These are phyloP conservation scores for Ilex aquifolium DNA, from an alignment of 257 asterid genomes.

Conservation along the genomic window DNA sequence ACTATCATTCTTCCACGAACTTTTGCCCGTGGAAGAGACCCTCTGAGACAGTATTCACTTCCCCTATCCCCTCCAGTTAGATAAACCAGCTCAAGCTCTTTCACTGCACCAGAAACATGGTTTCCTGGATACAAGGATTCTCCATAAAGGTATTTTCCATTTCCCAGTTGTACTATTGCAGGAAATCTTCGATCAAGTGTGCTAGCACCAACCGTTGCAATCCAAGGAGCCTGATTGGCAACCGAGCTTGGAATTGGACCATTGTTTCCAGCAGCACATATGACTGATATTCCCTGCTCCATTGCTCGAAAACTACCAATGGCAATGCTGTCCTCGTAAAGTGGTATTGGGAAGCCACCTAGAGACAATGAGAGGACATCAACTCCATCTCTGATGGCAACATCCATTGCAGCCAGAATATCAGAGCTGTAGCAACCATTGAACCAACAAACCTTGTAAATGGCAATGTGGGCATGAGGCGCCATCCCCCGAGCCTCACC, in stretches of 20 bases:
- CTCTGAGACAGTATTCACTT: constrained; percentile 67
- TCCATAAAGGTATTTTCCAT: constrained; percentile 58
- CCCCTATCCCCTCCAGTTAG: constrained; percentile 44
- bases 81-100: constrained; percentile 60
- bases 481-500: constrained; percentile 93
- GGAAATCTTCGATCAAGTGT: constrained; percentile 78
- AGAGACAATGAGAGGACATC: constrained; percentile 78
- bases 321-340: constrained; percentile 79
- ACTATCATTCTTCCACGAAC: constrained; percentile 73
- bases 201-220: constrained; percentile 82
- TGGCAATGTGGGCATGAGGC: constrained; percentile 64
- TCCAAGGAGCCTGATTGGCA: constrained; percentile 91
- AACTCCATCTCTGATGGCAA: constrained; percentile 73
- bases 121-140: constrained; percentile 80
- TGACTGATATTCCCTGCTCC: constrained; percentile 79
- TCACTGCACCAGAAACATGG: constrained; percentile 31
- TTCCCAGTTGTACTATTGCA: constrained; percentile 58
- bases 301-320: constrained; percentile 83
- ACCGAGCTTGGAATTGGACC: constrained; percentile 78
- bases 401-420: constrained; percentile 86
- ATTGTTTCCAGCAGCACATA: constrained; percentile 90
- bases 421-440: constrained; percentile 93
- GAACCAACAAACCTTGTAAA: constrained; percentile 83
- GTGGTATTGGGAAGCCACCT: constrained; percentile 81
- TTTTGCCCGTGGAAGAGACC: constrained; percentile 53